phyloP scores from a whole-genome alignment of 495 filamentous ascomycete genomes.

The Aspergillus saccharolyticus region DNA sequence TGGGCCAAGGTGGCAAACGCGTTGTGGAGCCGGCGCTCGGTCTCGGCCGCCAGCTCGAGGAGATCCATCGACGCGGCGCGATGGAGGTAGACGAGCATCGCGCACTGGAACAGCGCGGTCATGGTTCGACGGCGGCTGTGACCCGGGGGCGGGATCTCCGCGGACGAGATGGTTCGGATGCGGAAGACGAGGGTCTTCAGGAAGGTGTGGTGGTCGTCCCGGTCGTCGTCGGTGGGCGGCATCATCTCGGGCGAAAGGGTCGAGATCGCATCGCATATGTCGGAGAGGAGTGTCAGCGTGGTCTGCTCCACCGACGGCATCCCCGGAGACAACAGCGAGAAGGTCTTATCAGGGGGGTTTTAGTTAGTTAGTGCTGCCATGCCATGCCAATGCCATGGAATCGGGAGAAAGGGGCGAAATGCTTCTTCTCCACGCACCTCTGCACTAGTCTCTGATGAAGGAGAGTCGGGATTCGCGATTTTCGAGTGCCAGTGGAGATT shows the following conservation, averaged over 20 bases:
- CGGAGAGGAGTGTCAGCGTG: conserved; percentile 1
- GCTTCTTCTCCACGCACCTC: neutral
- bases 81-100: conserved; percentile 13
- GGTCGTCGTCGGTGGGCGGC: neutral
- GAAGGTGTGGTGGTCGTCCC: neutral
- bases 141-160: neutral
- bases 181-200: conserved; percentile 2
- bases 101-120: conserved; percentile 6
- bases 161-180: neutral
- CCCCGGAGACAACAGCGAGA: no score
- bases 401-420: no score
- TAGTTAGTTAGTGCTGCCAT: no score
- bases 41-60: conserved; percentile 1
- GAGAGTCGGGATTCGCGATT: neutral
- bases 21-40: conserved; percentile 2
- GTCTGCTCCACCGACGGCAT: neutral
- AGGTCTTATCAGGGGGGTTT: no score
- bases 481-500: conserved; percentile 9
- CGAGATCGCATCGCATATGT: conserved; percentile 5
- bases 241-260: neutral
- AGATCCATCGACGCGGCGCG: conserved; percentile 1
- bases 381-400: no score
- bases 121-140: neutral
- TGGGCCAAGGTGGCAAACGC: conserved; percentile 1
- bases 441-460: neutral